phyloP scores from a whole-genome alignment of 352 stramenopile species.

The Phytophthora idaei region DNA sequence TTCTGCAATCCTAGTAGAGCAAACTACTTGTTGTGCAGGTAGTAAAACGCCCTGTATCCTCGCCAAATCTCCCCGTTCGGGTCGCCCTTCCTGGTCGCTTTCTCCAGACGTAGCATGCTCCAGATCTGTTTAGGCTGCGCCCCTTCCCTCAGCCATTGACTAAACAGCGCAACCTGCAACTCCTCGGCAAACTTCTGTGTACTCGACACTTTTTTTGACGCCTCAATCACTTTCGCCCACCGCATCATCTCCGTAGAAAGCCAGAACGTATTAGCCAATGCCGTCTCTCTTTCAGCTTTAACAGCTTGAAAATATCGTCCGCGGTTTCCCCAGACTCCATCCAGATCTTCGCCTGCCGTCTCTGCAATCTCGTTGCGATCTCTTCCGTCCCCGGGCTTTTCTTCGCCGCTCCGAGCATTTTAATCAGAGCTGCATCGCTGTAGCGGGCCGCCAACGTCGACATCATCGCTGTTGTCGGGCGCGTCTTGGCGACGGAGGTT shows the following conservation, averaged over 20 bases:
- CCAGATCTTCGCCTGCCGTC: background rate
- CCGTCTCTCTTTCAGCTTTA: constrained; percentile 2
- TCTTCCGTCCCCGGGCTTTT: background rate
- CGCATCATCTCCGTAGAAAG: background rate
- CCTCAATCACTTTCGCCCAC: constrained; percentile 10
- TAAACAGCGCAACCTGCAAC: constrained; percentile 9
- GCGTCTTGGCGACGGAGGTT: background rate
- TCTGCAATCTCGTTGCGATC: background rate
- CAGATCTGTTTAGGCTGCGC: constrained; percentile 3
- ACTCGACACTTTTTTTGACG: constrained; percentile 2
- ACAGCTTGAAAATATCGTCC: background rate
- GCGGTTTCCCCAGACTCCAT: background rate
- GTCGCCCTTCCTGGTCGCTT: constrained; percentile 4
- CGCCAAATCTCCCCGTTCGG: constrained; percentile 1
- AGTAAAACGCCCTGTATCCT: constrained; percentile 8
- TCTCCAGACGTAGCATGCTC: constrained; percentile 14
- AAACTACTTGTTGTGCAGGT: background rate
- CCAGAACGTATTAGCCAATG: background rate
- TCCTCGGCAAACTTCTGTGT: constrained; percentile 1
- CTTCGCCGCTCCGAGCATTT: background rate
- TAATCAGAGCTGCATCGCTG: background rate
- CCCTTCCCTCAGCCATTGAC: constrained; percentile 5
- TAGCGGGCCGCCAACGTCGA: background rate
- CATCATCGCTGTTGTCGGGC: background rate
- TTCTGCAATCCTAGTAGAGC: too few species aligned